Evolutionary conservation across 2,329 filamentous ascomycete genomes (phyloP), one percentile per base, ranked within the genome.

Genomic region (Drechslerella dactyloides): DNA sequence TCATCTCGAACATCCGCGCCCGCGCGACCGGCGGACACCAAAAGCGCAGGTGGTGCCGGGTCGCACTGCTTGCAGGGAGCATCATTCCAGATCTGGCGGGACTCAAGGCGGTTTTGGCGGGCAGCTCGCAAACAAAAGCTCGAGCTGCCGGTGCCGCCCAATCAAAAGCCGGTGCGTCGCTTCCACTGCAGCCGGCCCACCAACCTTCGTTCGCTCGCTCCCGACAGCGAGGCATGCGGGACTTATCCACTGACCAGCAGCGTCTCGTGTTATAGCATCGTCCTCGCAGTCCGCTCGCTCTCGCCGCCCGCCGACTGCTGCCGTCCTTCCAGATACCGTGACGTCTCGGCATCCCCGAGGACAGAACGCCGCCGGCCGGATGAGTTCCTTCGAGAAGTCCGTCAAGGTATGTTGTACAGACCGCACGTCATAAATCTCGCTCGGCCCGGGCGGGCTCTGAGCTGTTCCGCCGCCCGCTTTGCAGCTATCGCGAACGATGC

Each of bases 341-440:
- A 44, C 42, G 27, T 33, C 56, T 48, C 50, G 21, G 57, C 42
- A 51, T 68, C 42, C 42, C 58, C 52, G 51, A 46, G n/a, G 30
- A 13, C 33, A 24, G 48, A 35, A 53, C 56, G n/a, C 17, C 17
- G 51, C 44, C 60, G 58, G 44, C 52, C 93, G 93, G 90, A 87
- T 89, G 76, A 90, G 88, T 83, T 93, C 90, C 69, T 97, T 97
- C 80, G 94, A 99, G 84, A 99, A 97, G 85, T 96, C 93, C 76
- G 94, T 99, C 79, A 97, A 97, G 84, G 94, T 76, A 68, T 64
- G 76, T 73, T 37, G 62, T 24, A 48, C 60, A 57, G 40, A 42
- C 35, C 23, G 48, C 40, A 62, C 48, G 53, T 70, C 48, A 63
- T 65, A 40, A 23, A 21, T 17, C 30, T 42, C 52, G 33, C 44